Evolutionary conservation across 176 grass and related monocot species (phyloP), one percentile per base, ranked within the genome.

Genomic region (Musa troglodytarum): DNA sequence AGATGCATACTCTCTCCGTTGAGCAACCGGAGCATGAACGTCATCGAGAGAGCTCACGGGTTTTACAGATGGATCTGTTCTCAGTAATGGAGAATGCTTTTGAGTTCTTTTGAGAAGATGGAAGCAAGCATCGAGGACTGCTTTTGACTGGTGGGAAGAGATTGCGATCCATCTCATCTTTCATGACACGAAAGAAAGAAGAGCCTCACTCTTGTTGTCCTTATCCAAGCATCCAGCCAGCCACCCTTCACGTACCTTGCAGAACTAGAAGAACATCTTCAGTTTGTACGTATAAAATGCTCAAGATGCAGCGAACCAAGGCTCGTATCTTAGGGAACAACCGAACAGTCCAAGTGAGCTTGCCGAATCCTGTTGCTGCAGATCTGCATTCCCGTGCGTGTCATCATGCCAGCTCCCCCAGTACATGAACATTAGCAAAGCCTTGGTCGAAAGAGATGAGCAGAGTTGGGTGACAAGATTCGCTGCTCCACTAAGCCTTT

Each of bases 151-250:
- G 65, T 68, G 65, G 65, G 16, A 26, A 15, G 11, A 68, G 65
- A 68, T 68, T 68, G 65, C 65, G 34, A 68, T 68, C 65, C 34
- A 68, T 68, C 65, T 15, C 12, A 15, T 68, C 65, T 68, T 68
- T 17, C 21, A 3, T 68, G 64, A 66, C 64, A 66, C 16, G 25
- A 66, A 66, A 28, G 26, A 68, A 34, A 34, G 12, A 22, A 20
- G 34, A 13, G 6, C 12, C 14, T 11, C 14, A 14, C 24, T 68
- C 65, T 68, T 68, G 25, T 9, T 43, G 65, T 34, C 34, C 65
- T 68, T 68, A 68, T 68, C 26, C 65, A 16, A 57, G 34, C 34
- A 43, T 6, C 34, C 29, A 29, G 3, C 34, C 34, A 43, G 0
- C 34, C 34, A 43, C 3, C 3, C 4, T 43, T 43, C 34, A 43